phyloP scores from a whole-genome alignment of 148 eudicot genomes.

The Beta vulgaris region DNA sequence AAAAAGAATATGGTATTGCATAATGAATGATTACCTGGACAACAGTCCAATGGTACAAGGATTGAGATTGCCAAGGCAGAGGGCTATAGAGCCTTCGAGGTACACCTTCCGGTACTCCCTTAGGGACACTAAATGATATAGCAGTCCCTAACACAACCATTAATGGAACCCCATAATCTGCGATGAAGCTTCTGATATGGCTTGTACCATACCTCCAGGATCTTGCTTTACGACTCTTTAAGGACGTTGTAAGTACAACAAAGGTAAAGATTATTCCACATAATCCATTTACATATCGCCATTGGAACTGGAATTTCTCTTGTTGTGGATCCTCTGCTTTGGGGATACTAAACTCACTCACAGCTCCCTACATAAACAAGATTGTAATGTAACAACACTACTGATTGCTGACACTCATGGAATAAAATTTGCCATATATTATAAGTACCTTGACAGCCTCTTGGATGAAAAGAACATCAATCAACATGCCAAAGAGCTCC shows the following conservation, averaged over 20 bases:
- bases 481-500: constrained; percentile 70
- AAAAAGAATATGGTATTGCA: too few species aligned
- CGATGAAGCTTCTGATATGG: constrained; percentile 59
- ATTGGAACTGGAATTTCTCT: constrained; percentile 46
- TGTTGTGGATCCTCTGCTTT: constrained; percentile 27
- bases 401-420: background rate
- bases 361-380: constrained; percentile 36
- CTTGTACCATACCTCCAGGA: constrained; percentile 71
- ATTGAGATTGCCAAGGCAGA: constrained; percentile 75
- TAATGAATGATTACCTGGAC: constrained; percentile 46
- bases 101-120: constrained; percentile 58
- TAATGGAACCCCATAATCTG: constrained; percentile 92
- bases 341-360: constrained; percentile 52
- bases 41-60: constrained; percentile 75
- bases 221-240: constrained; percentile 65
- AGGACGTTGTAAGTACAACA: constrained; percentile 52
- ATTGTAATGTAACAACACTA: background rate
- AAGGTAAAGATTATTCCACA: constrained; percentile 60
- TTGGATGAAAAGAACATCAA: constrained; percentile 66
- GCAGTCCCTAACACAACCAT: constrained; percentile 82
- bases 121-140: constrained; percentile 57
- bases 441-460: constrained; percentile 56
- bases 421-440: background rate
- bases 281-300: constrained; percentile 69
- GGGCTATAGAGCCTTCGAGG: constrained; percentile 83